A percentile compares a stretch with the other conserved stretches of the same genome.
Evolutionary conservation across 2,329 filamentous ascomycete genomes (phyloP).

Genomic region (Podosphaera xanthii): DNA sequence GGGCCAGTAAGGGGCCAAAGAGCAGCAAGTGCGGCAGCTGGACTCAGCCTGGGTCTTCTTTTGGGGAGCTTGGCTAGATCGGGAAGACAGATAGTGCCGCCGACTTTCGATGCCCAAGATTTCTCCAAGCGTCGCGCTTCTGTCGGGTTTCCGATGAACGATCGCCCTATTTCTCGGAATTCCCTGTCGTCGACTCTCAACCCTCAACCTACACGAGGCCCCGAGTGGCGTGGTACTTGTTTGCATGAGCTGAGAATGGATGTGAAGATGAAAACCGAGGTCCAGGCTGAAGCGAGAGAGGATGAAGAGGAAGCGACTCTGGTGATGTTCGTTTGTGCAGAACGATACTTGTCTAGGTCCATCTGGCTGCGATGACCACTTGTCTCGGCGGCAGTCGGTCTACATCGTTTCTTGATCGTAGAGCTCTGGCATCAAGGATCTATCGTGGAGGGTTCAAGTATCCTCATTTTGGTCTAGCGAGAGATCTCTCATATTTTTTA

Average conservation of each 20-base stretch:
- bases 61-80: background rate
- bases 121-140: background rate
- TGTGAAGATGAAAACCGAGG: background rate
- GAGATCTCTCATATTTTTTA: too few relatives aligned
- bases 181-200: background rate
- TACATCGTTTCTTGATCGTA: too few relatives aligned
- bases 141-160: background rate
- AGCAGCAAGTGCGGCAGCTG: background rate
- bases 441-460: too few relatives aligned
- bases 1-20: background rate
- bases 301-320: too few relatives aligned
- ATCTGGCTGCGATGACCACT: too few relatives aligned
- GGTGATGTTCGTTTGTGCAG: too few relatives aligned
- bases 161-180: background rate
- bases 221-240: background rate
- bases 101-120: background rate
- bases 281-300: background rate
- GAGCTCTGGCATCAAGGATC: too few relatives aligned
- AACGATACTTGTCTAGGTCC: too few relatives aligned
- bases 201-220: background rate
- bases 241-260: background rate
- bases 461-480: too few relatives aligned
- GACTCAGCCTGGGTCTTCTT: background rate
- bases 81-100: background rate
- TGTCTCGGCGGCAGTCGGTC: too few relatives aligned